Evolutionary conservation across 2,329 filamentous ascomycete species (phyloP), one percentile per base, ranked within the genome.

Genomic region (Nigrospora oryzae): DNA sequence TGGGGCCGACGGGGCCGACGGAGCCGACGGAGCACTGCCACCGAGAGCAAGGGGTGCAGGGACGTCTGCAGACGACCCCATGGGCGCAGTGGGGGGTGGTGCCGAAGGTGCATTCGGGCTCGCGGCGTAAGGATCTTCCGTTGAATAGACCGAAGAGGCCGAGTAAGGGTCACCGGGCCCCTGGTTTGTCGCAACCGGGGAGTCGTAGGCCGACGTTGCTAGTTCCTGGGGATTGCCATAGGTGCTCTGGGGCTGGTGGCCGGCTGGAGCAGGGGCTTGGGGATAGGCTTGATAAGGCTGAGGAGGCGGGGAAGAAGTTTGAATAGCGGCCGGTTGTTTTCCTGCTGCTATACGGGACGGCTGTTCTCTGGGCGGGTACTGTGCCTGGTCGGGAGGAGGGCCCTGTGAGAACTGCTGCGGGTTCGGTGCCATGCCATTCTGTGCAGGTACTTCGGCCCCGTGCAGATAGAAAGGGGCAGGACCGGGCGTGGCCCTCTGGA

Each of bases 201-300:
- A 86, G 62, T 89, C 84, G 57, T 89, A 90, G 11, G 79, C 79
- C 1, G 84, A 86, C 0, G 86, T 89, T 23, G 85, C 83, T 39
- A 91, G 70, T 65, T 91, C 86, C 63, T 90, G 86, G 1, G 86
- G 81, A 51, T 80, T 78, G 28, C 82, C 81, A 54, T 84, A 85
- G 11, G 79, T 84, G 61, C 80, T 84, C 56, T 82, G 77, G 4
- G 81, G 82, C 14, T 76, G 78, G 46, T 77, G 78, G 46, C 63
- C 65, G 15, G 59, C 64, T 51, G 63, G 61, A 49, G 58, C 65
- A 47, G 63, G 67, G 44, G 63, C 71, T 61, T 62, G 73, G 37
- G 63, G 56, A 50, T 77, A 78, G 6, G 69, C 60, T 34, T 68
- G 61, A 55, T 80, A 79, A 35, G 71, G 63, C 28, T 66, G 66